Base-by-base conservation (phyloP, 2,329 filamentous ascomycete species). In the Fusarium oxysporum region DNA sequence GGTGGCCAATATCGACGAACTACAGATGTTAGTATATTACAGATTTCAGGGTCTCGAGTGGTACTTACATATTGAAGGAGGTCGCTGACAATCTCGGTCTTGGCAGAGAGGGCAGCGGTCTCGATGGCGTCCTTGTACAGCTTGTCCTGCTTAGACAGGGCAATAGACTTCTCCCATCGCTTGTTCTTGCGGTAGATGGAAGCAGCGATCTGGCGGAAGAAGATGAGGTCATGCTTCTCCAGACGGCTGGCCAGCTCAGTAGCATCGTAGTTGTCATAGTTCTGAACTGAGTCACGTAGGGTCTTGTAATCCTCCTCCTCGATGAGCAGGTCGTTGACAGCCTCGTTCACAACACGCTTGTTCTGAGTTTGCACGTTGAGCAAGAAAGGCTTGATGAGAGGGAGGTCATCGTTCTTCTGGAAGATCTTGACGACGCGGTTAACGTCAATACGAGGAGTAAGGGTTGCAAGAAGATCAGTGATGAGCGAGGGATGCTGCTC, bases 251-350 rank as follows among this genome's bases (percentile, higher is more conserved):
- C 97, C 68, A 99, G 90, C 32, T 97, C 95, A 51, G 97, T 93
- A 6, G 96, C 92, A 81, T 99, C 97, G 81, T 98, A 99, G 85
- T 99, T 99, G 87, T 99, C 96, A 83, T 98, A 97, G 85, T 97
- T 97, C 85, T 98, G 94, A 16, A 98, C 96, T 4, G 96, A 99
- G 83, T 99, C 96, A 59, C 95, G 93, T 33, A 99, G 89, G 21
- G 96, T 98, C 91, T 99, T 98, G 89, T 99, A 96, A 82, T 99
- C 97, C 81, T 99, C 97, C 83, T 99, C 96, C 83, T 99, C 96
- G 68, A 99, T 99, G 77, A 99, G 87, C 51, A 99, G 85, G 81
- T 99, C 96, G 81, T 99, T 98, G 84, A 99, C 97, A 32, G 96
- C 96, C 80, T 97, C 95, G 84, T 99, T 99, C 80, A 99, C 96